Base-by-base conservation (phyloP, 768 basidiomycete genomes). In the Phlebiopsis gigantea region DNA sequence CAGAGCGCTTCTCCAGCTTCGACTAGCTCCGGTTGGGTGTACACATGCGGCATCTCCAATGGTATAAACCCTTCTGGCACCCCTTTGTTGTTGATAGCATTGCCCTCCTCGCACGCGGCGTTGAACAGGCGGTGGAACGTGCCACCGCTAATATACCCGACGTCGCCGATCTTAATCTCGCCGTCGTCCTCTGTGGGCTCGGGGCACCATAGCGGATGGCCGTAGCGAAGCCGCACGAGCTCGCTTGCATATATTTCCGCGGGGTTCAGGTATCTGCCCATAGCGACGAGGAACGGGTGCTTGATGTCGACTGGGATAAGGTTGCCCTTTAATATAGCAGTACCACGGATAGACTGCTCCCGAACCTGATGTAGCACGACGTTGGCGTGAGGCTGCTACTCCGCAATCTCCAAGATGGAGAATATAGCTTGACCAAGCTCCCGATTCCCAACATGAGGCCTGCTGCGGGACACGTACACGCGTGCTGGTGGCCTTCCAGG, bases 131-230 rank as follows among this genome's bases (percentile, higher is more conserved):
- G 55, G 34, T 25, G 29, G 28, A 56, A 56, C 6, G 6, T 7
- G 25, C 55, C 55, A 6, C 24, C 24, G 17, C 39, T 14, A 25
- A 56, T 49, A 21, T 47, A 26, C 4, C 55, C 55, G 22, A 56
- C 55, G 34, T 56, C 55, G 28, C 55, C 55, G 28, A 56, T 48
- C 28, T 55, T 15, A 1, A 47, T 28, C 21, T 55, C 42, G 7
- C n/a, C 12, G 9, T 21, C 29, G 17, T 28, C 10, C 6, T 48
- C 45, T 8, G 51, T 52, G 4, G 58, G 63, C 30, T 62, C 60
- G 2, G 65, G 65, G 9, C 30, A 28, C 65, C 65, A 66, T 3
- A 66, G 58, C 5, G 65, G 58, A 2, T 56, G 39, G 1, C 53
- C 53, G 43, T 46, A 45, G 9, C 42, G 43, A 15, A 17, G 24